Conservation (phyloP, 2,329 filamentous ascomycete genomes). For the Aureobasidium sp. region DNA sequence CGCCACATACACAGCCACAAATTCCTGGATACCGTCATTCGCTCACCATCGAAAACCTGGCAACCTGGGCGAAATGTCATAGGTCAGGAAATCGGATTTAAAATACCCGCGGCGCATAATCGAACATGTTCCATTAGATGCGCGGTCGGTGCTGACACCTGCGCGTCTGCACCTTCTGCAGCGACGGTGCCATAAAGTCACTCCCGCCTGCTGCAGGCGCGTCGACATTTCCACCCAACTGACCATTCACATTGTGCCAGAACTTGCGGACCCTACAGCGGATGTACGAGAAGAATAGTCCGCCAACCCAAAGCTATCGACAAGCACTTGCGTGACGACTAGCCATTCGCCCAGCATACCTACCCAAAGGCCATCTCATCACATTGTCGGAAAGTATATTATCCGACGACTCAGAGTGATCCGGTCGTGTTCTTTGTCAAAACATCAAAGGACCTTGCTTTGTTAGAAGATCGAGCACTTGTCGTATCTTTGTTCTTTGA, state of each 20-base stretch:
- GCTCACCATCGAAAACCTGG: neutral
- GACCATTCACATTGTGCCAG: conserved; percentile 10
- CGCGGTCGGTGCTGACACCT: conserved; percentile 1
- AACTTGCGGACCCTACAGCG: neutral
- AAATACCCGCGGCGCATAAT: conserved; percentile 7
- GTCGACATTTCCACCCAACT: neutral
- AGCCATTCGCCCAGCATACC: neutral
- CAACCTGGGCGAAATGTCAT: conserved; percentile 3
- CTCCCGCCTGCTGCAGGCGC: conserved; percentile 2
- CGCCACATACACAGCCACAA: conserved; percentile 13
- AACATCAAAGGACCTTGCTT: neutral
- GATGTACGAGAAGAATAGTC: conserved; percentile 4
- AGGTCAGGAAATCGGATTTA: neutral
- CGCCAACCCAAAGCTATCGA: conserved; percentile 7
- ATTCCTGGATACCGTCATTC: neutral
- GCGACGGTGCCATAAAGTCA: conserved; percentile 13
- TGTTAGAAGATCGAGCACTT: neutral
- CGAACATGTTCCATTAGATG: conserved; percentile 13
- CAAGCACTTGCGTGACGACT: conserved; percentile 1
- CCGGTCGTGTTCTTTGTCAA: neutral
- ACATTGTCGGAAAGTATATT: neutral
- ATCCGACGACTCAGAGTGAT: neutral
- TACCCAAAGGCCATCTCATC: neutral
- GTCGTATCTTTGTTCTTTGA: conserved; percentile 10
- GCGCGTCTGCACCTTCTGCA: neutral